A percentile compares a stretch with the other conserved stretches of the same genome.
phyloP scores from a whole-genome alignment of 495 filamentous ascomycete species.

The Penicillium pancosmium region DNA sequence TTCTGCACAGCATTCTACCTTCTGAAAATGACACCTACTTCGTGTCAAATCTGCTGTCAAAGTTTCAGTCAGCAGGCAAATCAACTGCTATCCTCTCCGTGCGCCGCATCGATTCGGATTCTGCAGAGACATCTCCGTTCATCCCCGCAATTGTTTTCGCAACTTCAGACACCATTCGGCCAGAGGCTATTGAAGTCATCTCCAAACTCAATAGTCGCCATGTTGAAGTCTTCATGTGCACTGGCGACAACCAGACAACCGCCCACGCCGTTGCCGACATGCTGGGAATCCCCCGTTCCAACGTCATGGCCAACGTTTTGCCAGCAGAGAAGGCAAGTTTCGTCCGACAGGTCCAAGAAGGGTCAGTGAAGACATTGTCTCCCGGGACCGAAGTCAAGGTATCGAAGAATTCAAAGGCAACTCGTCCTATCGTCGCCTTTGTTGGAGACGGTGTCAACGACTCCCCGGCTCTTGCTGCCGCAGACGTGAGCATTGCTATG shows the following conservation, averaged over 20 bases:
- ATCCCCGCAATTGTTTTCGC: slow-evolving; percentile 72
- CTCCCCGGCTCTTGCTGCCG: slow-evolving; percentile 74
- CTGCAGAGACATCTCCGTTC: slow-evolving; percentile 32
- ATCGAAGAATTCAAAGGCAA: slow-evolving; percentile 11
- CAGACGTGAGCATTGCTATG: slow-evolving; percentile 84
- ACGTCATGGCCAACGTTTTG: slow-evolving; percentile 86
- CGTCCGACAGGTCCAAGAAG: slow-evolving; percentile 73
- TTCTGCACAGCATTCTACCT: slow-evolving; percentile 53
- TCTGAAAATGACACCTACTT: slow-evolving; percentile 36
- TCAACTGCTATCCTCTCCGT: slow-evolving; percentile 72
- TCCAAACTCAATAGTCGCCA: slow-evolving; percentile 62
- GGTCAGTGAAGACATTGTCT: slow-evolving; percentile 14
- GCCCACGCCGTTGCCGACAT: slow-evolving; percentile 68
- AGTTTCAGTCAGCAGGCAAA: slow-evolving; percentile 72
- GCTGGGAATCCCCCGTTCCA: slow-evolving; percentile 71
- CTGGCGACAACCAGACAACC: slow-evolving; percentile 69
- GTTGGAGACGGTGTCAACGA: slow-evolving; percentile 92
- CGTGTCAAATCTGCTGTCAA: slow-evolving; percentile 52
- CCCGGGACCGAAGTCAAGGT: neutral
- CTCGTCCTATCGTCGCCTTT: slow-evolving; percentile 56
- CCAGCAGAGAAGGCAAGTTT: slow-evolving; percentile 86
- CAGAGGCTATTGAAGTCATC: slow-evolving; percentile 70
- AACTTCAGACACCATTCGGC: slow-evolving; percentile 74
- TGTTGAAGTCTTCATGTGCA: slow-evolving; percentile 87
- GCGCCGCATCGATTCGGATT: slow-evolving; percentile 26